A percentile compares a stretch with the other conserved stretches of the same genome.
phyloP scores from a whole-genome alignment of 495 filamentous ascomycete species.

The Neurospora sp. region DNA sequence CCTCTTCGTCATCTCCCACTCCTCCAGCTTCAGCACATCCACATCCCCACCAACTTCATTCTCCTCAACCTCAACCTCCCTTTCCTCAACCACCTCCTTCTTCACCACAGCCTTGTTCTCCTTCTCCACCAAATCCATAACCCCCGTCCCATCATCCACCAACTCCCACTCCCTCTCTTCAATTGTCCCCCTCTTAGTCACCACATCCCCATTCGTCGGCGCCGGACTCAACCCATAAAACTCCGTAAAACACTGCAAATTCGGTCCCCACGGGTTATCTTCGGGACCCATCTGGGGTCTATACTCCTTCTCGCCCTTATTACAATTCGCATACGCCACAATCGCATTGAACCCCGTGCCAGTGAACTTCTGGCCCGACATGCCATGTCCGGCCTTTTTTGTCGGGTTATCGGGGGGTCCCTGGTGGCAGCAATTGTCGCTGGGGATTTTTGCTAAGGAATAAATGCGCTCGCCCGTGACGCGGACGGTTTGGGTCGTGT shows the following conservation, averaged over 20 bases:
- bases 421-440: slow-evolving; percentile 1
- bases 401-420: neutral
- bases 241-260: neutral
- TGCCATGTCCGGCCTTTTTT: neutral
- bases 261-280: slow-evolving; percentile 6
- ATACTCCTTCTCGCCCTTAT: neutral
- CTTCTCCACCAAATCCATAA: neutral
- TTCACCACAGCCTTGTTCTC: neutral
- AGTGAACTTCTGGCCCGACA: slow-evolving; percentile 4
- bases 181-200: neutral
- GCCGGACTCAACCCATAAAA: neutral
- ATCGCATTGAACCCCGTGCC: slow-evolving; percentile 2
- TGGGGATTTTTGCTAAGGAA: fast-evolving
- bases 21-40: neutral
- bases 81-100: neutral
- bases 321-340: slow-evolving; percentile 6
- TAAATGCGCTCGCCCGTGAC: neutral
- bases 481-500: neutral
- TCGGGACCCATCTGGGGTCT: slow-evolving; percentile 1
- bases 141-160: neutral
- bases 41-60: neutral
- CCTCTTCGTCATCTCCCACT: neutral
- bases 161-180: neutral
- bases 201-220: neutral
- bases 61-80: neutral